Evolutionary conservation across 225 moss, liverwort and hornwort genomes (phyloP), one percentile per base, ranked within the genome.

Genomic region (Neckera pumila): DNA sequence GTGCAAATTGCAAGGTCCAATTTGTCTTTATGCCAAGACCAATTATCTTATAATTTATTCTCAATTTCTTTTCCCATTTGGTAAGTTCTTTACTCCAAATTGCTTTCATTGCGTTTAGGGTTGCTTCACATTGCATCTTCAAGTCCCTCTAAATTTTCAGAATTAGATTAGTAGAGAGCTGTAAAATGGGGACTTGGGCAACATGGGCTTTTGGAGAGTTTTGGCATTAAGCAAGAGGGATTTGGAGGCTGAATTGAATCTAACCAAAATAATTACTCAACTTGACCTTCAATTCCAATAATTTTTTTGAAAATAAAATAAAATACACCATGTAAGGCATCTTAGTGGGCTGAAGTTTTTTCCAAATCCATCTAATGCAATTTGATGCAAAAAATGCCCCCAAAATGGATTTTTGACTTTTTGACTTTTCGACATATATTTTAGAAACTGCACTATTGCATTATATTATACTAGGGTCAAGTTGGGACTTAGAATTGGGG

Each of bases 301-400:
- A 12, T 60, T 66, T 36, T 65, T 38, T 38, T n/a, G n/a, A 13
- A 0, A 23, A 38, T 23, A 9, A 71, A 26, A 42, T 9, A 26
- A 69, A 38, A 16, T 22, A n/a, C 12, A 66, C 13, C 40, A 26
- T 42, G 5, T 26, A 26, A 42, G 5, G 14, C 42, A 42, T 70
- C 4, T 4, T 38, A 4, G 1, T 3, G 0, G 4, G 4, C 1
- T 40, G 0, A 70, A 25, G 14, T 23, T 14, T 23, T 40, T 1
- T 70, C 25, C 2, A 66, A 21, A 23, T 69, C 1, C 23, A 2
- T n/a, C 7, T 15, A 42, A 10, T 43, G 27, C 0, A 72, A 27
- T 43, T 16, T 43, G 27, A 72, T 27, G 42, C 27, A 2, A 72
- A 9, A 43, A 72, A 1, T 43, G 43, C 28, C 10, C 1, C 0